Evolutionary conservation across 2,329 filamentous ascomycete genomes (phyloP), one percentile per base, ranked within the genome.

Genomic region (Ophiostoma populinum): DNA sequence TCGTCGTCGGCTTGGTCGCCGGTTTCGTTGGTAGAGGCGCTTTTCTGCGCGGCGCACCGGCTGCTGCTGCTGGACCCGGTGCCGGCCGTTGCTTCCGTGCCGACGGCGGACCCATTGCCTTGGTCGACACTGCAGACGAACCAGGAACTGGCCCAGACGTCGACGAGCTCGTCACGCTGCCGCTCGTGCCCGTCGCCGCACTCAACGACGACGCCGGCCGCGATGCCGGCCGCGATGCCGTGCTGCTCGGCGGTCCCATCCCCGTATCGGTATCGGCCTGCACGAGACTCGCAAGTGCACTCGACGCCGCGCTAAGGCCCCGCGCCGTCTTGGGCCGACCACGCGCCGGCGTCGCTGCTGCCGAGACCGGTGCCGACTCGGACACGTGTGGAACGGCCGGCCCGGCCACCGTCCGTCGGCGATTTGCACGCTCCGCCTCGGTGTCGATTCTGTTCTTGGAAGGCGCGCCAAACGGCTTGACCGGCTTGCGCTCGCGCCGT

Each of bases 401-500:
- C 10, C 19, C 19, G 19, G 63, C 66, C 29, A 77, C 66, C 1
- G 75, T 82, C 42, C 62, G 76, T 36, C 78, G 61, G 21, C 77
- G 65, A 43, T 57, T 60, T 43, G 58, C 60, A 7, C 37, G 55
- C 20, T 58, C 56, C 5, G 55, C 47, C 15, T 63, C 27, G 4
- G 32, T 58, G 24, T 63, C 62, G 33, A 66, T 65, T 10, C 67
- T 63, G 2, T 64, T 61, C 2, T 16, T 26, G 10, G 26, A 12
- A 17, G 38, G 24, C 15, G 36, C 13, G 8, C 65, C 61, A n/a
- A 62, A 56, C 4, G 67, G 57, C 35, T 63, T 74, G 7, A 62
- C 53, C 10, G 59, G 58, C 49, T 77, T 83, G 41, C 82, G 70
- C 38, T 77, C 74, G 21, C 85, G 70, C 35, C 90, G 59, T 42